These are phyloP conservation scores for Clitocybe nebularis DNA, from an alignment of 1,284 basidiomycete species.

Conservation along the genomic window DNA sequence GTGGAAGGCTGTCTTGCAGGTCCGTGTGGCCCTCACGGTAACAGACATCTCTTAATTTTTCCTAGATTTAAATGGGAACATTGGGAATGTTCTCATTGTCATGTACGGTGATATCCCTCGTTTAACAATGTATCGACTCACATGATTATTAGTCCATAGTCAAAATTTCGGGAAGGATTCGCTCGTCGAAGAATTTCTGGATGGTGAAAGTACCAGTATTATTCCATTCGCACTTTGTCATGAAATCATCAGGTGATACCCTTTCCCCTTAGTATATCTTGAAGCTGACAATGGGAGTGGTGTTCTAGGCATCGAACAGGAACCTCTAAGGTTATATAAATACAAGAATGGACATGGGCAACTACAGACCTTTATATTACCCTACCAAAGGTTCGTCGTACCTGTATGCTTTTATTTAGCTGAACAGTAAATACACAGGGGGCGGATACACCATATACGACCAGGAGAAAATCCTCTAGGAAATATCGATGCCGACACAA, in stretches of 20 bases:
- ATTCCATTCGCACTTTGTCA: too few species aligned
- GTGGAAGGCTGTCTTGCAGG: conserved; percentile 72
- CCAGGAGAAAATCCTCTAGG: conserved; percentile 31
- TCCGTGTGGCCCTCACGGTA: conserved; percentile 26
- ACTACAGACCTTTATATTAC: conserved; percentile 43
- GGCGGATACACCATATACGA: conserved; percentile 58
- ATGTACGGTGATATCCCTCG: conserved; percentile 26
- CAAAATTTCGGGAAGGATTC: conserved; percentile 25
- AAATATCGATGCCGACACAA: conserved; percentile 44
- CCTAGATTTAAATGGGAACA: conserved; percentile 65
- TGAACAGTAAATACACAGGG: conserved; percentile 35
- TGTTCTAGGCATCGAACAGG: conserved; percentile 28
- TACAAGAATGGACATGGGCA: conserved; percentile 26
- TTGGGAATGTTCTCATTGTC: conserved; percentile 61
- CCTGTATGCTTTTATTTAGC: neutral
- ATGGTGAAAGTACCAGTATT: too few species aligned
- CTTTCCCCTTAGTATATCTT: neutral
- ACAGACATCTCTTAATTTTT: conserved; percentile 6
- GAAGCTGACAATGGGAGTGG: neutral
- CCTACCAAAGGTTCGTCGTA: conserved; percentile 39
- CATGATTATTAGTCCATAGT: conserved; percentile 7
- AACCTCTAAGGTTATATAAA: conserved; percentile 22
- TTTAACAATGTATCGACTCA: neutral
- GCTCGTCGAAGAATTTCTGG: conserved; percentile 31
- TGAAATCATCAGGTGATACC: conserved; percentile 27